Percentiles rank a stretch among this genome's conserved stretches.
Evolutionary conservation across 2,329 filamentous ascomycete species (phyloP).

Genomic region (Myriangium duriaei): DNA sequence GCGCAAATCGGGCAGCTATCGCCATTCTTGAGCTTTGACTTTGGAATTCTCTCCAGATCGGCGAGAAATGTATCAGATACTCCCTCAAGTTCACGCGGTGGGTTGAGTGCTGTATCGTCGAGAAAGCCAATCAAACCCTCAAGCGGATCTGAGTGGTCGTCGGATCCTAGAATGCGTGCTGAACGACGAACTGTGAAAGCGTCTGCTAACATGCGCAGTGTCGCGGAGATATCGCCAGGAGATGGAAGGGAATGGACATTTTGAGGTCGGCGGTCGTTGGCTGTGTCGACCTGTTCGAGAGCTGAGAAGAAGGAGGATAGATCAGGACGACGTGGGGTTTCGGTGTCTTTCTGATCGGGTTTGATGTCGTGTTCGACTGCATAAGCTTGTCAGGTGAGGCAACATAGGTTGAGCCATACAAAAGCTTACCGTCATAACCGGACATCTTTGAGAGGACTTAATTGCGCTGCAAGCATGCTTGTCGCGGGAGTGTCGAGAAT

Average conservation of each 20-base stretch:
- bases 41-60: slow-evolving; percentile 47
- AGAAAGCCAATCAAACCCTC: slow-evolving; percentile 41
- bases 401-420: not conserved
- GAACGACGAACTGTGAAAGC: slow-evolving; percentile 29
- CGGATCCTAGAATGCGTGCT: slow-evolving; percentile 12
- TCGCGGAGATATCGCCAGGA: slow-evolving; percentile 47
- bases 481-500: not conserved
- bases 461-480: slow-evolving; percentile 1
- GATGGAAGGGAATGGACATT: slow-evolving; percentile 48
- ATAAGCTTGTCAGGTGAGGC: slow-evolving; percentile 11
- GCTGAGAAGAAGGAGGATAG: slow-evolving; percentile 53
- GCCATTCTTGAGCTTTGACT: slow-evolving; percentile 38
- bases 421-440: slow-evolving; percentile 31
- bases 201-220: slow-evolving; percentile 48
- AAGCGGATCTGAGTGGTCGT: slow-evolving; percentile 14
- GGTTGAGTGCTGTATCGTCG: slow-evolving; percentile 43
- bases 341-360: slow-evolving; percentile 21
- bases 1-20: slow-evolving; percentile 49
- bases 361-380: slow-evolving; percentile 39
- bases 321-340: slow-evolving; percentile 44
- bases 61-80: slow-evolving; percentile 50
- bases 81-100: slow-evolving; percentile 47
- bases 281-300: slow-evolving; percentile 46
- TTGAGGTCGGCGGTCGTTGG: slow-evolving; percentile 34
- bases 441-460: slow-evolving; percentile 24